Base-by-base conservation (phyloP, 768 basidiomycete species). In the Rhizopogon vesiculosus region DNA sequence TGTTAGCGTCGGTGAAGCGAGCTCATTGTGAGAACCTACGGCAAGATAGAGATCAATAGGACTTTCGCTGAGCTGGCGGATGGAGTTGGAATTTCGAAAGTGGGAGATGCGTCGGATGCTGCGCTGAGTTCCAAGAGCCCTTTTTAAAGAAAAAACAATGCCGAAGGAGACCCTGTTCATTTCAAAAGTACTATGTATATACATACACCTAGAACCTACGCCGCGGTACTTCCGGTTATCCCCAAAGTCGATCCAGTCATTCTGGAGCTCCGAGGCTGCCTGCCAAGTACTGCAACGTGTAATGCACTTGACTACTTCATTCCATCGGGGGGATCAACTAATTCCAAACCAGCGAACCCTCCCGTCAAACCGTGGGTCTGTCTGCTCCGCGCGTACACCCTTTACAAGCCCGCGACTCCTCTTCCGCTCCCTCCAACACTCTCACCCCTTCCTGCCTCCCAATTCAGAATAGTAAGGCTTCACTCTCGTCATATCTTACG, bases 61-160 rank as follows among this genome's bases (percentile, higher is more conserved):
- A 55, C 68, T 59, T 59, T 69, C 69, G 69, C 69, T 69, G 69
- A 69, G 69, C 70, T 69, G 58, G 68, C 68, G 70, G 68, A 45
- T 59, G 57, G 57, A 55, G 55, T 57, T 59, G 54, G 59, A 57
- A 55, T 54, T 57, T 59, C 53, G 59, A 57, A 43, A 54, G 59
- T 49, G 66, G 55, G 56, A 68, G 56, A 57, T 50, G 63, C 58
- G 56, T 46, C 45, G 39, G 41, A 45, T 19, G 53, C 45, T 52
- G 43, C 69, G 62, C 67, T 69, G 69, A 67, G 67, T 69, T 68
- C 57, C 6, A 50, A 58, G 8, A 22, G 39, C 16, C 44, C 44
- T 50, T 57, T 57, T 31, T 51, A 45, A 25, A 25, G 25, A 3
- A 25, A 25, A 25, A 25, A 25, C 25, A 25, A 5, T 25, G 25